Evolutionary conservation across 2,329 filamentous ascomycete genomes (phyloP), one percentile per base, ranked within the genome.

Genomic region (Aspergillus brasiliensis): DNA sequence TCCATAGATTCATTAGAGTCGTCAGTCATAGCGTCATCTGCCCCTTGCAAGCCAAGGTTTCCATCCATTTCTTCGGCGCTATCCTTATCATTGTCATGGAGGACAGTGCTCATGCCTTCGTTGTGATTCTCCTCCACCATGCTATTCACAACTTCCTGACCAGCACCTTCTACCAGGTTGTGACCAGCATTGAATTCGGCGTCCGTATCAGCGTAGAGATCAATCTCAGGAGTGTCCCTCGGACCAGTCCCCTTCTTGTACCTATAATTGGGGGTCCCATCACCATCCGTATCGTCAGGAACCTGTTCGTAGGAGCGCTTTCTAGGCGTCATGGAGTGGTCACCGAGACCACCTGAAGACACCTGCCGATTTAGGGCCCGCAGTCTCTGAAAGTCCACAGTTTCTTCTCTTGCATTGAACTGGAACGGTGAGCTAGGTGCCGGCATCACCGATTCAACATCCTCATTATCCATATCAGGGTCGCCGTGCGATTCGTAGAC

Each of bases 101-200:
- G 66, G 34, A 78, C 73, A 47, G 76, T 76, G 64, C 77, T 78
- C 76, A 79, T 78, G 44, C 75, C 75, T 62, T 79, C 77, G 31
- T 79, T 74, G 17, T 66, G 69, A 11, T 65, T 74, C 25, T 78
- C 75, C 37, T 78, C 73, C 49, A 78, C 69, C 53, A 74, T 68
- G 53, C 74, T 78, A 56, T 70, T 72, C 37, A 65, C 73, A 19
- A 73, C 69, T n/a, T 70, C 68, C 27, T 58, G 67, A 17, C 37
- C 60, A 19, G 21, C 37, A 19, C 25, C 51, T 19, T 64, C 60
- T 21, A 34, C 31, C 7, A 62, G 21, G 42, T 59, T 66, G 51
- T 64, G 64, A 15, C 70, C 67, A 48, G 67, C 59, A 10, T 62
- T 56, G 19, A 67, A 59, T 27, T 67, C 66, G 4, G 65, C 62